Conservation (phyloP, 352 stramenopile species). For the Globisporangium nagaii region DNA sequence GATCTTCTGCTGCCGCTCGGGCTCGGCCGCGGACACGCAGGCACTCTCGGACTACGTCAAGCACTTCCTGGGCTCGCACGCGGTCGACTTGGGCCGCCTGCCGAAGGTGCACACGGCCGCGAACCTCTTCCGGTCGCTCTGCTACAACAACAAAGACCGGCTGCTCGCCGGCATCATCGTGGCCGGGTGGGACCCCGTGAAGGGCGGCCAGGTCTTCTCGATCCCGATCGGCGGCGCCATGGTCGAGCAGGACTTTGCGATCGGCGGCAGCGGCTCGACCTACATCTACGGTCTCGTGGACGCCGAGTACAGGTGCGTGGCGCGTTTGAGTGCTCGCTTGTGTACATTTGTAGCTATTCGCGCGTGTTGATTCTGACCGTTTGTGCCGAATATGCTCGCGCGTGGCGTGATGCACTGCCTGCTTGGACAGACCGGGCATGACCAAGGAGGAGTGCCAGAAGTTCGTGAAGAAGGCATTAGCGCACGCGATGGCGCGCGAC, state of each 20-base stretch:
- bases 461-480: constrained; percentile 94
- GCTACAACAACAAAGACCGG: constrained; percentile 99
- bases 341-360: background rate
- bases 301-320: constrained; percentile 82
- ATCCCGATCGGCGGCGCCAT: constrained; percentile 95
- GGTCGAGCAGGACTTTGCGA: constrained; percentile 96
- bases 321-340: no score
- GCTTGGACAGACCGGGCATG: constrained; percentile 83
- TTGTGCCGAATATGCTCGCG: background rate
- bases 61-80: constrained; percentile 76
- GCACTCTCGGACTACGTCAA: constrained; percentile 79
- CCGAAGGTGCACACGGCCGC: constrained; percentile 97
- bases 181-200: constrained; percentile 95
- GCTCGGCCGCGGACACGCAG: constrained; percentile 97
- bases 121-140: constrained; percentile 95
- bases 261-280: constrained; percentile 95
- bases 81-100: constrained; percentile 79
- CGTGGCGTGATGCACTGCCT: no score
- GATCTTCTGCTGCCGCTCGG: constrained; percentile 97
- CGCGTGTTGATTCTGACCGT: constrained; percentile 5
- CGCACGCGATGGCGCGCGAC: constrained; percentile 98
- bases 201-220: constrained; percentile 95
- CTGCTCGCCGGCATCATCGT: constrained; percentile 96
- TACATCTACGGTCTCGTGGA: constrained; percentile 98
- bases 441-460: constrained; percentile 93